Base-by-base conservation (phyloP, 208 protist genomes). In the Acanthamoeba triangularis region DNA sequence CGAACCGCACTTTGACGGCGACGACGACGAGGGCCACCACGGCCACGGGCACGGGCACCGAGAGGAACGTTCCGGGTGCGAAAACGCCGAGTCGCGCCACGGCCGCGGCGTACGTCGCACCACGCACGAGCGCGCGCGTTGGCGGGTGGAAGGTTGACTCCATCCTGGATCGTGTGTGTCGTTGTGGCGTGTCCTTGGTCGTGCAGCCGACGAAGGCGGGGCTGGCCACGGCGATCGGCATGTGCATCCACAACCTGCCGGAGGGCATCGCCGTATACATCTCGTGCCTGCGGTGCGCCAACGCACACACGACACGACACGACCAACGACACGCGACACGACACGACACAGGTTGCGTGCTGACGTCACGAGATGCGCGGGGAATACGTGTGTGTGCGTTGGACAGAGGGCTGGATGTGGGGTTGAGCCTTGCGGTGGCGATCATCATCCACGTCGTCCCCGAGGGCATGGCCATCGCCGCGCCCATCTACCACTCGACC, bases 401-500 rank as follows among this genome's bases (percentile, higher is more conserved):
- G 37, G 37, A 14, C 65, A 74, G 84, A 47, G 94, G 96, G 67
- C 41, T 95, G 35, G 47, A 63, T 20, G 87, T 96, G 59, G 96
- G 96, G 23, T 52, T 97, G 7, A 76, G 90, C 37, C 74, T 97
- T 18, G 88, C 94, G 52, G 30, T 96, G 20, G 95, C 94, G 7
- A 97, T 97, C 67, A 92, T 94, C 41, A 80, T 90, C 30, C 96
- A 97, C 47, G 95, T 96, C 44, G 96, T 97, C 35, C 96, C 96
- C 20, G 96, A 97, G 47, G 96, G 96, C 69, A 96, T 97, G 96
- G 96, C 96, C 44, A 54, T 95, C 72, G 4, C 94, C 20, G 94
- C 90, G 23, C 94, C 90, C 25, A 95, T 95, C 47, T 95, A 95
- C 33, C 72, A 76, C 52, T 61, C 94, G 1, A 95, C 94, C 14